Base-by-base conservation (phyloP, 1,284 basidiomycete genomes). In the Tilletiopsis washingtonensis region DNA sequence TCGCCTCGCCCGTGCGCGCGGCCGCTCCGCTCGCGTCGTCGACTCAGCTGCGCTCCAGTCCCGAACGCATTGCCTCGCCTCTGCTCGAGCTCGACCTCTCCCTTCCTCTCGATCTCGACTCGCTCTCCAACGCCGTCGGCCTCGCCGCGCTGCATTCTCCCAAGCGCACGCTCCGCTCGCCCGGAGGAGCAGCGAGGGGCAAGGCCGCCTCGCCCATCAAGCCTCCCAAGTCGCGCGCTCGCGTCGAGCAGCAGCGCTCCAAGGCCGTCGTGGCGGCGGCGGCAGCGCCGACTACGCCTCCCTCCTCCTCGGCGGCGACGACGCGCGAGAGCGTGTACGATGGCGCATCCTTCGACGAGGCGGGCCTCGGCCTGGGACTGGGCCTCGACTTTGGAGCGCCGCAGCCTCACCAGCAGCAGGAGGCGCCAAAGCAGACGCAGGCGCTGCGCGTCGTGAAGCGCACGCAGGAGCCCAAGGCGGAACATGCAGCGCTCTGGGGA, bases 1-100 rank as follows among this genome's bases (percentile, higher is more conserved):
- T 25, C 37, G 25, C 26, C 37, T 5, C 21, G 5, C 21, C 20
- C 21, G 25, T 14, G 24, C 40, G 37, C 37, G 17, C 17, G 37
- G 37, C 21, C 21, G 17, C 14, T 44, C 43, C 4, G 27, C 43
- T 32, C 43, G 36, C 17, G 19, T 12, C 15, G 43, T 32, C 43
- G n/a, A 24, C 37, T 14, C n/a, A 7, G 17, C 11, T n/a, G 12
- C 38, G 34, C 37, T 25, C 39, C 34, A 23, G 38, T 4, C 26
- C 46, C 25, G 20, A 40, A 17, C 41, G 34, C 46, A 14, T 40
- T 11, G 32, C 17, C n/a, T 47, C 46, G n/a, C 46, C 46, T 15
- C 46, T 40, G 20, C 41, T 47, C 15, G 46, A 47, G 23, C 23
- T 47, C 5, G 46, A 47, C 36, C 41, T 47, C n/a, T 43, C 34